Conservation (phyloP, 352 stramenopile species). For the Phytophthora capsici region DNA sequence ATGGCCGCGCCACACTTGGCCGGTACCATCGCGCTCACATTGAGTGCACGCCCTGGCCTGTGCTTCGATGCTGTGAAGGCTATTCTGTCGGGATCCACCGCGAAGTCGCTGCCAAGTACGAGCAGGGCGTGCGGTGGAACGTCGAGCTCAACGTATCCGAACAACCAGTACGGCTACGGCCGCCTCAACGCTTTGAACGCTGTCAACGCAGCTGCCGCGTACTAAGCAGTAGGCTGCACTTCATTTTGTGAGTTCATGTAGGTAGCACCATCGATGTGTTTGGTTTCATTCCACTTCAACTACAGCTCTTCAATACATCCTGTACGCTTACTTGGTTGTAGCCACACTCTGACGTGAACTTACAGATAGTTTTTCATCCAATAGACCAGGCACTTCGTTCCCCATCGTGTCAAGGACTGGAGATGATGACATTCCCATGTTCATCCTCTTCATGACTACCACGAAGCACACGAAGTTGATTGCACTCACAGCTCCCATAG, state of each 20-base stretch:
- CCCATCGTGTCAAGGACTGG: slow-evolving; percentile 18
- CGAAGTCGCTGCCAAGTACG: slow-evolving; percentile 15
- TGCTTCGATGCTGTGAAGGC: slow-evolving; percentile 40
- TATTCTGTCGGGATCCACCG: slow-evolving; percentile 26
- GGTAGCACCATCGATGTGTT: slow-evolving; percentile 22
- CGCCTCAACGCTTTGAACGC: slow-evolving; percentile 50
- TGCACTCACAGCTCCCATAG: slow-evolving; percentile 46
- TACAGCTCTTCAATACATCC: slow-evolving; percentile 16
- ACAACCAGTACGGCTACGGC: slow-evolving; percentile 68
- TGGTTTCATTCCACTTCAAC: slow-evolving; percentile 27
- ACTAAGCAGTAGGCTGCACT: slow-evolving; percentile 11
- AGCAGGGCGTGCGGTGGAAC: slow-evolving; percentile 42
- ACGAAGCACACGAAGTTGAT: slow-evolving; percentile 66
- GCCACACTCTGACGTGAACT: slow-evolving; percentile 19
- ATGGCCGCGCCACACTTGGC: slow-evolving; percentile 61
- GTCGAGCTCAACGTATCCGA: slow-evolving; percentile 42
- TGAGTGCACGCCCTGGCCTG: slow-evolving; percentile 43
- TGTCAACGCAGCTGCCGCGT: slow-evolving; percentile 36
- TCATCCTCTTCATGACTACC: slow-evolving; percentile 58
- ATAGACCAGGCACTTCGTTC: slow-evolving; percentile 8
- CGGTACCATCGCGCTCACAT: slow-evolving; percentile 54
- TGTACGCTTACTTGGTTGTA: slow-evolving; percentile 15
- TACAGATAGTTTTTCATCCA: slow-evolving; percentile 23
- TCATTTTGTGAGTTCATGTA: slow-evolving; percentile 27
- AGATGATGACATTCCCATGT: slow-evolving; percentile 49